phyloP scores from a whole-genome alignment of 768 basidiomycete species.

The Russula sp. region DNA sequence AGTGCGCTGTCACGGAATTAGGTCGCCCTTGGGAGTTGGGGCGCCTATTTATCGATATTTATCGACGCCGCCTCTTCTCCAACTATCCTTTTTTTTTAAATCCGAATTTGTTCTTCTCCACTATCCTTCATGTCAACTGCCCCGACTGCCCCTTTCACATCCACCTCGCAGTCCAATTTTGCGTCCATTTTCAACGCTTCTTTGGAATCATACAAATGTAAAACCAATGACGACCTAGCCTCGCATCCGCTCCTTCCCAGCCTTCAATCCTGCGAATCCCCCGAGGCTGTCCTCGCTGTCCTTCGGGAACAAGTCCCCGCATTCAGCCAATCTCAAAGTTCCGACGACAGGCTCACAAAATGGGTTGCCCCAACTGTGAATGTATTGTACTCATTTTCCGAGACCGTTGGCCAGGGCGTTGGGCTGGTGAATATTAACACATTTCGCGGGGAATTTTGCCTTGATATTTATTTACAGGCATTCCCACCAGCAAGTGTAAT shows the following conservation, averaged over 20 bases:
- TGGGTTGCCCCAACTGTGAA: neutral
- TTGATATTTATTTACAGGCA: neutral
- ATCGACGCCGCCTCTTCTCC: no score
- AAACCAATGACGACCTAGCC: neutral
- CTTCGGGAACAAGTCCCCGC: neutral
- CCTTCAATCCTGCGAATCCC: neutral
- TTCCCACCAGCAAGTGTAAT: no score
- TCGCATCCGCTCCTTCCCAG: neutral
- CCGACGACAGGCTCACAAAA: neutral
- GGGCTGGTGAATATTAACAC: neutral
- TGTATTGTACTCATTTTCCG: neutral
- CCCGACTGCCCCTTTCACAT: neutral
- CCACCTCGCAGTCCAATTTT: neutral
- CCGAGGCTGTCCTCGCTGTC: neutral
- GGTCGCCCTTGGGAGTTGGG: no score
- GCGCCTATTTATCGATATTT: neutral
- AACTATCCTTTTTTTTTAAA: no score
- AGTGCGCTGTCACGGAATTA: no score
- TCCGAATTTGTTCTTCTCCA: no score
- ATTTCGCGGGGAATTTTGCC: neutral
- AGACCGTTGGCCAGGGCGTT: neutral
- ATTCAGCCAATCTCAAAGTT: neutral
- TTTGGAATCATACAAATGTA: neutral
- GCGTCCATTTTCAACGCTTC: neutral
- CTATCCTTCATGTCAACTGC: neutral